Base-by-base conservation (phyloP, 1,139 yeast species). In the Pneumocystis oryctolagi region DNA sequence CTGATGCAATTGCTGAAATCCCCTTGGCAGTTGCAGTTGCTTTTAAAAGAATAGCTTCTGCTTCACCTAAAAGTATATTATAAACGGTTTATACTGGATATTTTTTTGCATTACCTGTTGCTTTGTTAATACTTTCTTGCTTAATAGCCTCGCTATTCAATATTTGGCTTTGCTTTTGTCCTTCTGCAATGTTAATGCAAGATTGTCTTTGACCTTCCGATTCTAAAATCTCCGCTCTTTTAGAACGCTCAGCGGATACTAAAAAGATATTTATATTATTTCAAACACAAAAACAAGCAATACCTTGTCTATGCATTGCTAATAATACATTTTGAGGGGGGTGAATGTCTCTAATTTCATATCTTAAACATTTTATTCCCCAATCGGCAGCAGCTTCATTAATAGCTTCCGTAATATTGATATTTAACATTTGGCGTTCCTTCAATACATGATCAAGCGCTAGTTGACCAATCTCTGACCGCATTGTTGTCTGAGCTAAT, bases 401-500 rank as follows among this genome's bases (percentile, higher is more conserved):
- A 70, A 88, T 83, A 8, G 85, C 88, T n/a, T 77, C 71, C 64
- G 89, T 87, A 72, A 88, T 87, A 74, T 86, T 85, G 66, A 75
- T 75, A 74, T 88, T 88, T 69, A 88, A 79, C 40, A 79, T 72
- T 71, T 85, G 90, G 70, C 66, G 62, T 73, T 87, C 95, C 68
- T 82, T 80, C 68, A 88, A 78, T 28, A 87, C 94, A 63, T 84
- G 82, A 70, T 88, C 95, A 69, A 88, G 79, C 2, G 89, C 80
- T 77, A 87, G 76, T 66, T 87, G 86, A 62, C 95, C 95, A 70
- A 88, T 88, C 73, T 88, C 95, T 0, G 89, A 83, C 70, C 95
- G 79, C 95, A 88, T 88, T 55, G 95, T 87, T 28, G 96, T 87
- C 73, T 87, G 95, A 0, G 95, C 95, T 68, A 88, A 79, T 74